phyloP scores from a whole-genome alignment of 2,329 filamentous ascomycete species.

The Paramyrothecium sp. region DNA sequence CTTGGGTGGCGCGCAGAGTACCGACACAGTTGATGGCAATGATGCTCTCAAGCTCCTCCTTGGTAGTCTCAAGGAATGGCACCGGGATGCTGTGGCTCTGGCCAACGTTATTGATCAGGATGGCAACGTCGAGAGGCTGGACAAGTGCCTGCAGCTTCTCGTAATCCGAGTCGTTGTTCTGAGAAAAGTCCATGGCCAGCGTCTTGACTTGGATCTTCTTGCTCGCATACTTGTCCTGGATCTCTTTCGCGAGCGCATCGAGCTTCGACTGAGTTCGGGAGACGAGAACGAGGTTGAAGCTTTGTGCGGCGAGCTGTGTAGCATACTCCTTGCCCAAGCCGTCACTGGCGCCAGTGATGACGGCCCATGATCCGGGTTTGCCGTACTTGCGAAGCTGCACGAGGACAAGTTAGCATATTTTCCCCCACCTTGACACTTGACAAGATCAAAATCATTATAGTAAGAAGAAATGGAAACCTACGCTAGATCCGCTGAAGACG shows the following conservation, averaged over 20 bases:
- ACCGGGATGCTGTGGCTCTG: slow-evolving; percentile 92
- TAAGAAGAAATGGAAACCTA: slow-evolving; percentile 31
- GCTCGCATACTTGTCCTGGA: slow-evolving; percentile 66
- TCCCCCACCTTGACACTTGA: background rate
- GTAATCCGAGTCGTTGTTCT: slow-evolving; percentile 79
- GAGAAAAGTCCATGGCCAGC: slow-evolving; percentile 87
- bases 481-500: slow-evolving; percentile 62
- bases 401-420: background rate
- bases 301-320: slow-evolving; percentile 81
- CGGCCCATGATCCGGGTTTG: slow-evolving; percentile 87
- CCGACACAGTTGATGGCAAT: slow-evolving; percentile 93
- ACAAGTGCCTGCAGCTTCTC: slow-evolving; percentile 67
- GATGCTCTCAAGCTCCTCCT: slow-evolving; percentile 82
- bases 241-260: slow-evolving; percentile 70
- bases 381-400: slow-evolving; percentile 83
- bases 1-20: slow-evolving; percentile 83
- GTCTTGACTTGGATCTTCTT: slow-evolving; percentile 68
- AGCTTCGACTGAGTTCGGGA: slow-evolving; percentile 96
- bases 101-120: slow-evolving; percentile 96
- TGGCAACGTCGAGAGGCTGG: slow-evolving; percentile 73
- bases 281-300: slow-evolving; percentile 92
- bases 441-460: no score
- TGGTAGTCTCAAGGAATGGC: slow-evolving; percentile 76
- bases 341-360: slow-evolving; percentile 93
- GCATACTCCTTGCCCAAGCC: slow-evolving; percentile 97